Base-by-base conservation (phyloP, 352 stramenopile species). In the Phytophthora crassamura region DNA sequence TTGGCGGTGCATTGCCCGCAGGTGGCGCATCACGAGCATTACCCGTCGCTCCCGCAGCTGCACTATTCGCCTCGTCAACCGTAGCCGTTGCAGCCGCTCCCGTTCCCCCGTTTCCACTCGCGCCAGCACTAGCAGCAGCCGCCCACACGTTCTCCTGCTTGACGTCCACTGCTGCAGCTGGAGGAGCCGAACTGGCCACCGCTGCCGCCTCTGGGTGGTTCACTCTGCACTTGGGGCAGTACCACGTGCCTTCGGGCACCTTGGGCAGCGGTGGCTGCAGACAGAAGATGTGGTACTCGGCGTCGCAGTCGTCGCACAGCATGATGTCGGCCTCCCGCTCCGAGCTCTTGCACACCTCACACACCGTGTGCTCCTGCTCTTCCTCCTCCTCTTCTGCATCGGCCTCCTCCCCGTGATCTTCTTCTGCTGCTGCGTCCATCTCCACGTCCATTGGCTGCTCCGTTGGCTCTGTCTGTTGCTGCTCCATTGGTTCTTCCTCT, bases 281-380 rank as follows among this genome's bases (percentile, higher is more conserved):
- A 49, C 84, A 93, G 45, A 80, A 88, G 28, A 81, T 53, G 51
- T 93, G 84, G 45, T 82, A 91, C 42, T 82, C 82, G 75, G 41
- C 60, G 28, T 88, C 66, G 56, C 82, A 91, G 12, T 69, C 51
- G 49, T 89, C 80, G 38, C 82, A 91, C 25, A 91, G 45, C 11
- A 91, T 51, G 9, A 82, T 81, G 14, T 82, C 54, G 12, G 51
- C 54, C 58, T 78, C 72, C 22, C 82, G 58, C 33, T 86, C 65
- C 12, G 64, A 70, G n/a, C 36, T 69, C 15, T 72, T 59, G 58
- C 82, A 91, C 28, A 82, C 64, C 10, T 64, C 51, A 59, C 82
- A 91, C 15, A 64, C 65, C 5, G 74, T 84, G 6, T 57, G 53
- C 7, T 64, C 38, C 14, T 66, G 46, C 7, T 78, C 64, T 1